Percentiles rank a stretch among this genome's conserved stretches.
phyloP scores from a whole-genome alignment of 176 grass and related monocot species.

The Oryza glumipatula region DNA sequence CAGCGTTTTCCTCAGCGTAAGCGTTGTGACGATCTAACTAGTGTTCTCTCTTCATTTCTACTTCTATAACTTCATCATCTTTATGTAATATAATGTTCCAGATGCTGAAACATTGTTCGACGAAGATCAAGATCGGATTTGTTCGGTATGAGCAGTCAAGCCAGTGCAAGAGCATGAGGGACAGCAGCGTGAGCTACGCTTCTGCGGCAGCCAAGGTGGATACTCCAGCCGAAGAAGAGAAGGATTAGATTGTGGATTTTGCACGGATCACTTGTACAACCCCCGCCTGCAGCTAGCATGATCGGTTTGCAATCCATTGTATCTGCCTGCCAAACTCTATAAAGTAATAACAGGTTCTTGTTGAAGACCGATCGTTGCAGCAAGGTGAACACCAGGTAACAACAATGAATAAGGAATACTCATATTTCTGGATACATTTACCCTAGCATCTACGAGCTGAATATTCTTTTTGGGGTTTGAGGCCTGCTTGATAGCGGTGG shows the following conservation, averaged over 20 bases:
- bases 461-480: not conserved
- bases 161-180: conserved; percentile 76
- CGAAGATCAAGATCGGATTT: conserved; percentile 80
- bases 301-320: conserved; percentile 23
- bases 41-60: not conserved
- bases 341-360: conserved; percentile 19
- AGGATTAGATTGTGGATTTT: conserved; percentile 7
- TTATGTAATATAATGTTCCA: conserved; percentile 16
- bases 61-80: not conserved
- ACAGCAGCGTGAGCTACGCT: conserved; percentile 90
- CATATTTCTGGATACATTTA: not conserved
- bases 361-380: not conserved
- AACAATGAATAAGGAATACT: not conserved
- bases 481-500: no score
- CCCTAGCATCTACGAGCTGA: not conserved
- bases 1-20: conserved; percentile 91
- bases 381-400: not conserved
- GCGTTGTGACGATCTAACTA: not conserved
- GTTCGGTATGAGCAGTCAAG: conserved; percentile 91
- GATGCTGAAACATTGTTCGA: conserved; percentile 71
- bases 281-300: not conserved
- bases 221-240: conserved; percentile 23
- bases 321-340: conserved; percentile 19
- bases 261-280: not conserved
- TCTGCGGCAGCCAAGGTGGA: conserved; percentile 74